Evolutionary conservation across 257 asterid genomes (phyloP).

Genomic region (Ehretia macrophylla): DNA sequence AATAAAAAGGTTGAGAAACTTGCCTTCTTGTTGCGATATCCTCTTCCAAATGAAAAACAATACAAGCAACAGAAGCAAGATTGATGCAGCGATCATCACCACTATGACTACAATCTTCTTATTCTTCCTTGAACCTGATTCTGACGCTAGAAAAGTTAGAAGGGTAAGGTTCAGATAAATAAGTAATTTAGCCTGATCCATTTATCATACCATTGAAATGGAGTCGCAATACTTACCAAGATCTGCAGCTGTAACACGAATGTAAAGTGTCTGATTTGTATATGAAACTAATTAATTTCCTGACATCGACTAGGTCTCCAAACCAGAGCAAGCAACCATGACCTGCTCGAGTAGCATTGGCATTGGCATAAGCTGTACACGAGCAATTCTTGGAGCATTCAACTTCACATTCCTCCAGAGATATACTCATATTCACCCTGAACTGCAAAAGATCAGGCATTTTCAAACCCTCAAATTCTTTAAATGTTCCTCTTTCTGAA

Average conservation of each 20-base stretch:
- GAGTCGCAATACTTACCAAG: conserved; percentile 4
- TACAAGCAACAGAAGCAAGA: neutral
- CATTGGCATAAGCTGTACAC: conserved; percentile 25
- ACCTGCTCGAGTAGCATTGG: conserved; percentile 31
- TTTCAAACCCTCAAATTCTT: conserved; percentile 28
- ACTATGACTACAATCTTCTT: neutral
- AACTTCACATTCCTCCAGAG: conserved; percentile 24
- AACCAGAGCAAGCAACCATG: conserved; percentile 14
- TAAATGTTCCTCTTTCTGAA: neutral
- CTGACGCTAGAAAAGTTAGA: neutral
- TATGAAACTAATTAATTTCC: too few relatives aligned
- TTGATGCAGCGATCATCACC: neutral
- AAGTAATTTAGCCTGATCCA: neutral
- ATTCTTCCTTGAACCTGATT: neutral
- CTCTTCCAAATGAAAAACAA: neutral
- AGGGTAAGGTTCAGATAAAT: too few relatives aligned
- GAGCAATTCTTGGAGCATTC: conserved; percentile 30
- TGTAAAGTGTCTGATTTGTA: neutral
- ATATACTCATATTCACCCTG: conserved; percentile 8
- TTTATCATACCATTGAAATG: neutral
- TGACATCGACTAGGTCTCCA: conserved; percentile 11
- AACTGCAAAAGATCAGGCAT: conserved; percentile 41
- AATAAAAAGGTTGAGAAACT: neutral
- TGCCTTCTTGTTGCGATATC: neutral
- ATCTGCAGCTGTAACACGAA: conserved; percentile 4